phyloP scores from a whole-genome alignment of 805 yeast species.

The Zygosaccharomyces bisporus region DNA sequence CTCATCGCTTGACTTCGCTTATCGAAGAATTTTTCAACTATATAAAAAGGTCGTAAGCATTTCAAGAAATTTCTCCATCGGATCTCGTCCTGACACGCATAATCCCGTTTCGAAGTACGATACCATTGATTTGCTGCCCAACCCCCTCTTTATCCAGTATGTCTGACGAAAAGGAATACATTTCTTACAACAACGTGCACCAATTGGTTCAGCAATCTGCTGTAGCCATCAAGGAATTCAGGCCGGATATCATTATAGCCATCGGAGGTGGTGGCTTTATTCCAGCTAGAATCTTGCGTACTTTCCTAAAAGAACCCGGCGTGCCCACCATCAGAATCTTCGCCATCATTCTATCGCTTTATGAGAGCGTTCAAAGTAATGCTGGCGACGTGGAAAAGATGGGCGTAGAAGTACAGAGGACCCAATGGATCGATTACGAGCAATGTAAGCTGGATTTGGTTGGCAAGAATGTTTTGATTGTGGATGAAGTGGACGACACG shows the following conservation, averaged over 20 bases:
- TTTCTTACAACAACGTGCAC: conserved; percentile 77
- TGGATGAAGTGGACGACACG: conserved; percentile 85
- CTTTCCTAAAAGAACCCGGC: conserved; percentile 85
- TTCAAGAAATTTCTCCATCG: neutral
- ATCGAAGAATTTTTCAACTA: conserved; percentile 5
- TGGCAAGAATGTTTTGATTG: conserved; percentile 67
- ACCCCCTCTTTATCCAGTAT: conserved; percentile 8
- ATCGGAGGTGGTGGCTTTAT: conserved; percentile 98
- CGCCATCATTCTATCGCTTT: conserved; percentile 89
- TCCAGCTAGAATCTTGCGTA: conserved; percentile 93
- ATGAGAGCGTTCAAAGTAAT: conserved; percentile 71
- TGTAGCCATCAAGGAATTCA: conserved; percentile 59
- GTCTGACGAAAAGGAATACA: conserved; percentile 55
- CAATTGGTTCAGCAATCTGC: conserved; percentile 65
- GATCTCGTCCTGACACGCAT: neutral
- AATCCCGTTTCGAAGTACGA: neutral
- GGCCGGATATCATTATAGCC: conserved; percentile 89
- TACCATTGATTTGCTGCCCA: neutral
- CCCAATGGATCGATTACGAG: conserved; percentile 79
- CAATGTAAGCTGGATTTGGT: conserved; percentile 56
- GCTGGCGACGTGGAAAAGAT: conserved; percentile 53
- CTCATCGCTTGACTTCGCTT: conserved; percentile 5
- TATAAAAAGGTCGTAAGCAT: neutral
- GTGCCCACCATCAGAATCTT: conserved; percentile 86
- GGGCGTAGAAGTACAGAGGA: conserved; percentile 70